Base-by-base conservation (phyloP, 805 yeast genomes). In the Torulaspora delbrueckii region DNA sequence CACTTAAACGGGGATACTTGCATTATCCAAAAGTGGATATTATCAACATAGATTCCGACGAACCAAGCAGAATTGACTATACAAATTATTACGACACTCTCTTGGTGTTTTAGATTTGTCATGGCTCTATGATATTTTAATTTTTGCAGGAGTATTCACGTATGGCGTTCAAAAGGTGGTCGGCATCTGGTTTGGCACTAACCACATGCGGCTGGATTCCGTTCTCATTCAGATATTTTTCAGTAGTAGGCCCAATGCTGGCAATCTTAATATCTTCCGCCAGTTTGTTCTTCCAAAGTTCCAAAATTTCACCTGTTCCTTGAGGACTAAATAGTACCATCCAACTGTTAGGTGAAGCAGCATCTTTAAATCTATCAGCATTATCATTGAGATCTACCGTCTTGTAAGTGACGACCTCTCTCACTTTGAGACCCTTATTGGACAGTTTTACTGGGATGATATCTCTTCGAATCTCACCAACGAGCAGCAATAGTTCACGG, bases 191-290 rank as follows among this genome's bases (percentile, higher is more conserved):
- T 47, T 79, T 80, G 4, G 66, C 65, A 3, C 96, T 82, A 3
- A 84, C 84, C 1, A 84, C 76, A 32, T 76, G 67, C 1, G 90
- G 86, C 0, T 37, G 52, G 2, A 91, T 60, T 0, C 79, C 82
- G 14, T 76, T 71, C 1, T 70, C 62, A 4, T 62, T 31, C 35
- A 90, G 65, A 56, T 77, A 88, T 32, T 69, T 72, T 45, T 84
- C 79, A 0, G 98, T 91, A 0, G 97, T 91, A 2, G 97, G 97
- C 0, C 98, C 98, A 47, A 91, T 91, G 3, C 90, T 81, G 0
- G 95, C 96, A 12, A 88, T 67, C 39, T 71, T 74, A 36, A 71
- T 63, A 1, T 53, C 46, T 3, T 46, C 37, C 0, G 41, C 9
- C 8, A 32, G 35, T 9, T 5, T 22, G 23, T 19, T 44, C 40